A percentile compares a stretch with the other conserved stretches of the same genome.
These are phyloP conservation scores for Paraphaeosphaeria minitans DNA, from an alignment of 2,329 filamentous ascomycete genomes.

Conservation along the genomic window DNA sequence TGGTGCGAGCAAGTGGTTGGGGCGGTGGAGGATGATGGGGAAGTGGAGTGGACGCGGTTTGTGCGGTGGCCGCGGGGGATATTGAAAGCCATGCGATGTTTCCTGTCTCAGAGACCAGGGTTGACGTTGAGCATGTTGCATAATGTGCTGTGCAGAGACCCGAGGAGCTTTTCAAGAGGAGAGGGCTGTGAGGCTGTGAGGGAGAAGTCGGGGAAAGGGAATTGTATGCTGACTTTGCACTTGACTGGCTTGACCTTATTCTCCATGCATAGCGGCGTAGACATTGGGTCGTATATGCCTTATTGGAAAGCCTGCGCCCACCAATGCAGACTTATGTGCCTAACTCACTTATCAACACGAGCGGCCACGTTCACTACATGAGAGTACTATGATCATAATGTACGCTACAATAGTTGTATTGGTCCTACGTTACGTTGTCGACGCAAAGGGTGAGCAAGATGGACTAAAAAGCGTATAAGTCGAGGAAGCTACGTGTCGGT, in stretches of 20 bases:
- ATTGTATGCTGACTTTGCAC: not conserved
- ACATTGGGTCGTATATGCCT: not conserved
- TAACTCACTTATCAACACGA: too few relatives aligned
- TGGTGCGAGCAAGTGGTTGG: conserved; percentile 49
- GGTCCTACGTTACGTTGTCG: too few relatives aligned
- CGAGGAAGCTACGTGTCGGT: not conserved
- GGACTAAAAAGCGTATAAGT: too few relatives aligned
- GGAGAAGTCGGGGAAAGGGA: not conserved
- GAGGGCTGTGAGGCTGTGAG: not conserved
- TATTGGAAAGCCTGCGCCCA: too few relatives aligned
- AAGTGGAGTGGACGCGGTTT: conserved; percentile 38
- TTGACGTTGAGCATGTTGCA: conserved; percentile 18
- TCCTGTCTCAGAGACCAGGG: conserved; percentile 14
- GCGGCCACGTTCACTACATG: too few relatives aligned
- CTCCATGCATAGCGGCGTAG: not conserved
- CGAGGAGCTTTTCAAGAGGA: conserved; percentile 52
- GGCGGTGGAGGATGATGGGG: conserved; percentile 32
- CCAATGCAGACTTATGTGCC: too few relatives aligned
- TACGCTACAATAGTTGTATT: too few relatives aligned
- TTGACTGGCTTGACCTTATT: not conserved
- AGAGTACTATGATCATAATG: too few relatives aligned
- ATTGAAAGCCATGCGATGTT: conserved; percentile 16
- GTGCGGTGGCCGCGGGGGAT: conserved; percentile 39
- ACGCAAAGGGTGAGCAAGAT: too few relatives aligned
- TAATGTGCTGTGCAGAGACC: conserved; percentile 27